phyloP scores from a whole-genome alignment of 2,329 filamentous ascomycete genomes.

The Oidium heveae region DNA sequence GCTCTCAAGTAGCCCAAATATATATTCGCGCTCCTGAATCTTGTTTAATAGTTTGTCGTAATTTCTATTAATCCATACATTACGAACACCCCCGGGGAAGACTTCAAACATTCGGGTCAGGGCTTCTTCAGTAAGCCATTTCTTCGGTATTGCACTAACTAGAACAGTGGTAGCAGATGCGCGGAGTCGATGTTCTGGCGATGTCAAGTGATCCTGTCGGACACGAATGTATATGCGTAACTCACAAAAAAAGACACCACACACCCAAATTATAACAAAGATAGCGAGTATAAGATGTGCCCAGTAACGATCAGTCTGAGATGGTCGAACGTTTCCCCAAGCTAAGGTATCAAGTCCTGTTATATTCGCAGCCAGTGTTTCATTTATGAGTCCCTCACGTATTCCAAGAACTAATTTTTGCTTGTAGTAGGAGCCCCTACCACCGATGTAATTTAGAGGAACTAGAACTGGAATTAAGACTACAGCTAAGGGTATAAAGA shows the following conservation, averaged over 20 bases:
- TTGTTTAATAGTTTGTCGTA: slow-evolving; percentile 65
- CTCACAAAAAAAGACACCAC: slow-evolving; percentile 67
- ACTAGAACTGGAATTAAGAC: slow-evolving; percentile 67
- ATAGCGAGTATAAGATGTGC: slow-evolving; percentile 66
- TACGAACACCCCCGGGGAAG: slow-evolving; percentile 81
- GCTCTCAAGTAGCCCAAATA: slow-evolving; percentile 48
- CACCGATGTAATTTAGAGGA: slow-evolving; percentile 57
- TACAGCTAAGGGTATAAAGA: slow-evolving; percentile 62
- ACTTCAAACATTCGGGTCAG: slow-evolving; percentile 75
- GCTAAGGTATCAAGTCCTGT: slow-evolving; percentile 55
- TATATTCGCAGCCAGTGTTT: slow-evolving; percentile 9
- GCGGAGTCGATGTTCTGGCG: slow-evolving; percentile 74
- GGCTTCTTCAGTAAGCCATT: slow-evolving; percentile 70
- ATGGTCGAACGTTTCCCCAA: slow-evolving; percentile 58
- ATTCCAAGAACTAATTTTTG: slow-evolving; percentile 7
- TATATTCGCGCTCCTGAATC: slow-evolving; percentile 44
- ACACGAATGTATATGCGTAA: slow-evolving; percentile 73
- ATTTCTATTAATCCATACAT: slow-evolving; percentile 91
- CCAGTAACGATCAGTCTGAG: slow-evolving; percentile 47
- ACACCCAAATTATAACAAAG: slow-evolving; percentile 57
- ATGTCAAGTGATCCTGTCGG: slow-evolving; percentile 81
- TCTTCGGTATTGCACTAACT: slow-evolving; percentile 68
- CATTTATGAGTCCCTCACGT: slow-evolving; percentile 7
- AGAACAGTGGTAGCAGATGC: slow-evolving; percentile 91
- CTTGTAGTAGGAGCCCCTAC: slow-evolving; percentile 25